phyloP scores from a whole-genome alignment of 2,329 filamentous ascomycete species.

The Claviceps quebecensis region DNA sequence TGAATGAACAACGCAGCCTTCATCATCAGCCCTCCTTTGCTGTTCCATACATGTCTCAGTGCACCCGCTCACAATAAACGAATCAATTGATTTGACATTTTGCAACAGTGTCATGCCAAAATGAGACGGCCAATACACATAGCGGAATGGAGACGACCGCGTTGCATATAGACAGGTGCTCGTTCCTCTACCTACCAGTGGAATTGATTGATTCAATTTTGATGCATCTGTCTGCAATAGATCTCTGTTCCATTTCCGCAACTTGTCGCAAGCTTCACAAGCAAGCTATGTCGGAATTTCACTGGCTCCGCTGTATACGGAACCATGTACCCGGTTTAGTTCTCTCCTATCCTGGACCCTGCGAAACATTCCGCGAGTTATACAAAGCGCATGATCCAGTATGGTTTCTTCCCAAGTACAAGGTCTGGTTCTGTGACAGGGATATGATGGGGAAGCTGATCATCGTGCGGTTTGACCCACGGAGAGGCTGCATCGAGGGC shows the following conservation, averaged over 20 bases:
- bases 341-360: constrained; percentile 43
- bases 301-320: constrained; percentile 62
- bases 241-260: constrained; percentile 45
- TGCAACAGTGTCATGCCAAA: neutral
- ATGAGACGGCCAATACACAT: neutral
- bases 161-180: constrained; percentile 7
- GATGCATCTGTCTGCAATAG: constrained; percentile 45
- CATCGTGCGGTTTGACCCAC: constrained; percentile 60
- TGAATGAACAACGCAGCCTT: too few relatives aligned
- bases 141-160: neutral
- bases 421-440: constrained; percentile 74
- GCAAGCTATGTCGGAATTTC: constrained; percentile 49
- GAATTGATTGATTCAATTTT: constrained; percentile 68
- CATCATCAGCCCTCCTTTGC: neutral
- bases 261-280: constrained; percentile 48
- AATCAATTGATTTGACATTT: neutral
- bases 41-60: neutral
- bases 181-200: constrained; percentile 46
- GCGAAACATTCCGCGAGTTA: constrained; percentile 52
- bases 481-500: constrained; percentile 63
- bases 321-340: constrained; percentile 44
- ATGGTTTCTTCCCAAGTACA: constrained; percentile 72
- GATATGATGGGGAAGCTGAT: constrained; percentile 62
- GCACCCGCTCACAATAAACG: too few relatives aligned
- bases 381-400: constrained; percentile 62